These are phyloP conservation scores for Penicillium verhagenii DNA, from an alignment of 495 filamentous ascomycete genomes.

Conservation along the genomic window DNA sequence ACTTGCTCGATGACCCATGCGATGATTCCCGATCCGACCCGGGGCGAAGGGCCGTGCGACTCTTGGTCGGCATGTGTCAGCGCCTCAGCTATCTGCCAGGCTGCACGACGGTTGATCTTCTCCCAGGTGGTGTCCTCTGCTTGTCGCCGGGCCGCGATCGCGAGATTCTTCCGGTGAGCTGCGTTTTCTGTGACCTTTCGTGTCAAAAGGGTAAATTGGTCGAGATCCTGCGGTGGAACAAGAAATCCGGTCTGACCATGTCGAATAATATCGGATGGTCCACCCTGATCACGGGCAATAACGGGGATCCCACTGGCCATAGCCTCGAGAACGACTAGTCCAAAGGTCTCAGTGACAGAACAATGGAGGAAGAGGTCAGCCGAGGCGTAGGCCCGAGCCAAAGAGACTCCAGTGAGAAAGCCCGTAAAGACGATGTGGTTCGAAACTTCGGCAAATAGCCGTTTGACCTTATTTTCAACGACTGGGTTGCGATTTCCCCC, in stretches of 20 bases:
- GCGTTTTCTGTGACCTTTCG: slow-evolving; percentile 39
- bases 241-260: slow-evolving; percentile 57
- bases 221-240: slow-evolving; percentile 52
- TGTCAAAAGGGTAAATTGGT: slow-evolving; percentile 49
- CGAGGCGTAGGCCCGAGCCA: slow-evolving; percentile 58
- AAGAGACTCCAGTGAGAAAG: slow-evolving; percentile 50
- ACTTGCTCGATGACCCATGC: slow-evolving; percentile 23
- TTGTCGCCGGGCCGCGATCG: slow-evolving; percentile 41
- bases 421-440: slow-evolving; percentile 58
- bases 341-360: slow-evolving; percentile 66
- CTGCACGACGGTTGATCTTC: slow-evolving; percentile 60
- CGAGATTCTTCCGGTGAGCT: slow-evolving; percentile 34
- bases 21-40: slow-evolving; percentile 4
- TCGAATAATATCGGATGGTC: slow-evolving; percentile 60
- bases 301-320: slow-evolving; percentile 66
- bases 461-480: slow-evolving; percentile 54
- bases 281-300: slow-evolving; percentile 61
- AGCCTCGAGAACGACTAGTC: slow-evolving; percentile 61
- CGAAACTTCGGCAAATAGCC: slow-evolving; percentile 45
- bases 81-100: slow-evolving; percentile 54
- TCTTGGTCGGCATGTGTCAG: slow-evolving; percentile 36
- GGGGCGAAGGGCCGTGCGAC: slow-evolving; percentile 8
- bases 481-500: slow-evolving; percentile 60
- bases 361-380: slow-evolving; percentile 64
- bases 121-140: slow-evolving; percentile 63